Percentiles rank a stretch among this genome's conserved stretches.
These are phyloP conservation scores for Nemophila menziesii DNA, from an alignment of 257 asterid species.

Conservation along the genomic window DNA sequence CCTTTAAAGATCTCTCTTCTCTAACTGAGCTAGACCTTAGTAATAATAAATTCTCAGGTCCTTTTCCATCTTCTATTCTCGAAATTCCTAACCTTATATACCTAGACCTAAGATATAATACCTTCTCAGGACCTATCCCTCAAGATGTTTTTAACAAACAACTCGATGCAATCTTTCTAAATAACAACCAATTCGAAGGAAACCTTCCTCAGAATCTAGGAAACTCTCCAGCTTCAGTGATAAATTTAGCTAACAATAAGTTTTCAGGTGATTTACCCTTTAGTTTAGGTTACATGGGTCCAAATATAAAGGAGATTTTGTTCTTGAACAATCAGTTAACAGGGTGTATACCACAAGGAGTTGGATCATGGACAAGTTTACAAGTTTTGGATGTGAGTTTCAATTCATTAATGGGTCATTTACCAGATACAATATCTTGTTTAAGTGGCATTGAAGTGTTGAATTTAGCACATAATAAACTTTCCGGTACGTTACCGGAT, in stretches of 20 bases:
- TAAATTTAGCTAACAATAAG: constrained; percentile 64
- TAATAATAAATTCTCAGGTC: constrained; percentile 62
- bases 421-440: constrained; percentile 71
- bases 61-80: constrained; percentile 39
- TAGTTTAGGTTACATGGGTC: constrained; percentile 45
- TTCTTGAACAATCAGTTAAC: constrained; percentile 65
- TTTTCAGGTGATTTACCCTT: constrained; percentile 56
- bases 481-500: constrained; percentile 65
- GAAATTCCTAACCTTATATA: constrained; percentile 51
- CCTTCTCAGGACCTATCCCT: constrained; percentile 57
- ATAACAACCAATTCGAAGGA: constrained; percentile 55
- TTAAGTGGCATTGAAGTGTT: constrained; percentile 54
- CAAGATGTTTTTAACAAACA: constrained; percentile 49
- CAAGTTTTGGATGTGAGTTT: constrained; percentile 70
- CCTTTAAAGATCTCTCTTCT: constrained; percentile 26
- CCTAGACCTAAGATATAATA: constrained; percentile 67
- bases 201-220: constrained; percentile 58
- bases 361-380: constrained; percentile 71
- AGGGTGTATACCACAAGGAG: constrained; percentile 77
- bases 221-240: constrained; percentile 78
- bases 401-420: constrained; percentile 57
- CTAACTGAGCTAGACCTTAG: constrained; percentile 76
- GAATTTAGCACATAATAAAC: constrained; percentile 59
- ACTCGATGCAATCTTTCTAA: constrained; percentile 73
- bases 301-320: constrained; percentile 45